Evolutionary conservation across 345 rosid species (phyloP), one percentile per base, ranked within the genome.

Genomic region (Bruguiera gymnorhiza): DNA sequence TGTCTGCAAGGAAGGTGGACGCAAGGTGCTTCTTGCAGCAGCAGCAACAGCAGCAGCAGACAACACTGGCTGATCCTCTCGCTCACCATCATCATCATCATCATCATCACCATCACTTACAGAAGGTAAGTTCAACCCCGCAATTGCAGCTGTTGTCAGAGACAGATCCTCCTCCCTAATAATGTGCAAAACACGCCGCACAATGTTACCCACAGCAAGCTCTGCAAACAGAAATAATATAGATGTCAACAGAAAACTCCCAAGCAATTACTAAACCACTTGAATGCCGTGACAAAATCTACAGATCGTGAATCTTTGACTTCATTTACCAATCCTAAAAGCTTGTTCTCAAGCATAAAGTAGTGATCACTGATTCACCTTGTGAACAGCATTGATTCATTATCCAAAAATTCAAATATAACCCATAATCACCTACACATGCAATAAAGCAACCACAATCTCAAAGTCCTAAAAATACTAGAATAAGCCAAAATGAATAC

Each of bases 201-300:
- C 98, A 62, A 92, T 87, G 76, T 92, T 92, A 30, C 99, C 99
- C 66, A 96, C 98, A 26, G 97, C 96, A 83, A 96, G 89, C 91
- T 96, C 99, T 96, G 87, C 91, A 83, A 76, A 60, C 66, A 76
- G 53, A 43, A 21, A 67, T 50, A 63, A 39, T 63, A 58, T 1
- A 60, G 19, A 54, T 53, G 52, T 60, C 50, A 63, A 21, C 15
- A 36, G 18, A 65, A 48, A 43, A 58, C 30, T 16, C 6, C 29
- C 8, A 61, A 53, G 21, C 6, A 66, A 21, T 56, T 56, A 7
- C 26, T 1, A 56, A 21, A 24, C 13, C 31, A 56, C 29, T 21
- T 9, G 23, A 56, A 56, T 24, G 6, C 18, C 11, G 3, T 15
- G 18, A 13, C 19, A 13, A 43, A 43, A 13, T 43, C 5, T 3